Evolutionary conservation across 225 moss, liverwort and hornwort genomes (phyloP), one percentile per base, ranked within the genome.

Genomic region (Asterella californica): DNA sequence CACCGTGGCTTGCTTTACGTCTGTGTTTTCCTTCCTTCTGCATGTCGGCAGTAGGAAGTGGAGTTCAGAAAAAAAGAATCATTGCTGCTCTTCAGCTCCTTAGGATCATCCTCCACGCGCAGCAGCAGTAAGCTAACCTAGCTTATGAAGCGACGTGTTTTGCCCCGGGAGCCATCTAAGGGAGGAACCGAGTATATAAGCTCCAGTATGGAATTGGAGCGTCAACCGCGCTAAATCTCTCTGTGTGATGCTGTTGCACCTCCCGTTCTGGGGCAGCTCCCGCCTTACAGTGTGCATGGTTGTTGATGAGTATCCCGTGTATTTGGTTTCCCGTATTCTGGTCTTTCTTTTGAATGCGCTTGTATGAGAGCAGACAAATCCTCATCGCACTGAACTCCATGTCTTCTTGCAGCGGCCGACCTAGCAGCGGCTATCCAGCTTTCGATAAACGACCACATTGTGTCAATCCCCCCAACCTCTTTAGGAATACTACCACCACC

Each of bases 401-500:
- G 19, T 76, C 78, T 82, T 55, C 68, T 81, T 88, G 83, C 93
- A 99, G 99, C 95, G 79, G 93, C 93, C 80, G 99, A 99, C 81
- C 89, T 99, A 81, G 95, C 91, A 82, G 93, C 99, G 74, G 99
- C 99, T 57, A 99, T 99, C 65, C 95, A 95, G 86, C 90, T 99
- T 29, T 99, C 99, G 49, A 95, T 99, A 48, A 92, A 95, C 83
- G 95, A 99, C 72, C 89, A 90, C 67, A 87, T 85, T 61, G 87
- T 90, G 53, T 87, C 89, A 25, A 92, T 99, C 61, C 93, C 99
- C 60, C 89, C 95, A 53, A 66, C 78, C 30, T 82, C 88, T 42
- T 47, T 82, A 82, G 91, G 95, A 71, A 83, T 90, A 53, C 85
- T 92, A 75, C 93, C 93, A 76, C 83, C 93, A 85, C 90, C 94